These are phyloP conservation scores for Friedmanniomyces endolithicus DNA, from an alignment of 495 filamentous ascomycete species.

Conservation along the genomic window DNA sequence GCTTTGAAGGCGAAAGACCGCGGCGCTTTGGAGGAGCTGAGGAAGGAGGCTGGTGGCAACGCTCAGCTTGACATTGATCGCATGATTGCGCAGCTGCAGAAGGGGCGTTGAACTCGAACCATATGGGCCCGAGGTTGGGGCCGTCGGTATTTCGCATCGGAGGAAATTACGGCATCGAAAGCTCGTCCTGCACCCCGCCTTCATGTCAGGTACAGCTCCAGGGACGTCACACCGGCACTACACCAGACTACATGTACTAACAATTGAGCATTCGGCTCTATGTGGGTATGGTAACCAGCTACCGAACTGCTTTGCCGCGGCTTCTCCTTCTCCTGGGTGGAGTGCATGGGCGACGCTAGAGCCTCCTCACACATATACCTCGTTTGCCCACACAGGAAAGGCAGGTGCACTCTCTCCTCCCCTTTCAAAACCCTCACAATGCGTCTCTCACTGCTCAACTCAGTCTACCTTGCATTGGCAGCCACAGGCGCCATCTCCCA, in stretches of 20 bases:
- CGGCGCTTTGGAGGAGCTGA: constrained; percentile 49
- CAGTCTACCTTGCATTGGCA: background rate
- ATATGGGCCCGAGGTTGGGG: background rate
- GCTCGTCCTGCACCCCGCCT: background rate
- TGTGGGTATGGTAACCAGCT: too few relatives aligned
- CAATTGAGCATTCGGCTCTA: background rate
- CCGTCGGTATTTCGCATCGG: too few relatives aligned
- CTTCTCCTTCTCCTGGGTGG: background rate
- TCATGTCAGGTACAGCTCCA: background rate
- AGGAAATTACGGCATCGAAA: too few relatives aligned
- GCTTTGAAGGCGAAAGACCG: constrained; percentile 71
- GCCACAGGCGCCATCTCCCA: background rate
- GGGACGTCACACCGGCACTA: background rate
- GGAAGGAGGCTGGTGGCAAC: constrained; percentile 43
- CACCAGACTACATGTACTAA: background rate
- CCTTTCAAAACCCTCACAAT: background rate
- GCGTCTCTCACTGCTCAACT: background rate
- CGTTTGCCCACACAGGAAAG: too few relatives aligned
- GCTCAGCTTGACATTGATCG: constrained; percentile 46
- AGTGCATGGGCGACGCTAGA: background rate
- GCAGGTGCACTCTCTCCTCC: background rate
- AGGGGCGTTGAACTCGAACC: constrained; percentile 5
- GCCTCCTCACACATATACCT: background rate
- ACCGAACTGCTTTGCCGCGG: background rate
- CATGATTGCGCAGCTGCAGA: constrained; percentile 43